These are phyloP conservation scores for Teunomyces lycoperdinae DNA, from an alignment of 805 yeast species.

Conservation along the genomic window DNA sequence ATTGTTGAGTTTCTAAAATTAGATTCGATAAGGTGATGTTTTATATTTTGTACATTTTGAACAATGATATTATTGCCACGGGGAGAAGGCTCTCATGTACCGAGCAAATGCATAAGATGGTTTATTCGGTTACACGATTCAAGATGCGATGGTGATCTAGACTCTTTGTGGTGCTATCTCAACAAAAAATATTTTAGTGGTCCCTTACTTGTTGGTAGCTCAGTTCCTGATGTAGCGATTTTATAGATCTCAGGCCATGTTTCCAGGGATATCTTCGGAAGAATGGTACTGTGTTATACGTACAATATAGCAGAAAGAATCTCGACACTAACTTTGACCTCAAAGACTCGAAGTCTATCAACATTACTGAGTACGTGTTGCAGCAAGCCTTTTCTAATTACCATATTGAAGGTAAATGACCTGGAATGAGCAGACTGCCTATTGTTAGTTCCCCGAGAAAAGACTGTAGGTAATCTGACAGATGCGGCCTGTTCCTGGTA, in stretches of 20 bases:
- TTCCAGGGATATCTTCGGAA: neutral
- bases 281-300: neutral
- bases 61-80: neutral
- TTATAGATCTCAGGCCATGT: conserved; percentile 1
- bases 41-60: neutral
- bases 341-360: neutral
- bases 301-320: neutral
- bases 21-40: neutral
- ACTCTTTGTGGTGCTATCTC: neutral
- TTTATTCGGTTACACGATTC: neutral
- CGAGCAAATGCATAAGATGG: neutral
- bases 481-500: neutral
- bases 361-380: neutral
- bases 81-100: neutral
- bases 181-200: neutral
- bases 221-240: neutral
- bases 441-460: neutral
- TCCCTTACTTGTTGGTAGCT: neutral
- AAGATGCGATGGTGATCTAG: neutral
- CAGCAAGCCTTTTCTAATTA: neutral
- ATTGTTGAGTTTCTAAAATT: neutral
- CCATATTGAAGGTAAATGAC: neutral
- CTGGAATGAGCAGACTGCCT: neutral
- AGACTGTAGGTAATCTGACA: neutral
- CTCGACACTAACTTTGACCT: neutral